phyloP scores from a whole-genome alignment of 345 rosid species.

The Ailanthus altissimus region DNA sequence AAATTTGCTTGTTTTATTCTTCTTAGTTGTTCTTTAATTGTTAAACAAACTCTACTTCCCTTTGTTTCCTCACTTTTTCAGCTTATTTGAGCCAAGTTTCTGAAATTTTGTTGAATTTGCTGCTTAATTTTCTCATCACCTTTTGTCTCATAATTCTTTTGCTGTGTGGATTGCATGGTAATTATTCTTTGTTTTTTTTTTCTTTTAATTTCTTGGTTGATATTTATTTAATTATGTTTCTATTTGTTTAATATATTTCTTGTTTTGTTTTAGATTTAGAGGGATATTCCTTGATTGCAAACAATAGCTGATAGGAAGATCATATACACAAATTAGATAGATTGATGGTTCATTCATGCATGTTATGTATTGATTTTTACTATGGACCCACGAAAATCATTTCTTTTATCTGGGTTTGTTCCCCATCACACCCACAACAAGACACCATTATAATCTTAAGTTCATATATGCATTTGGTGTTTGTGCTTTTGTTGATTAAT shows the following conservation, averaged over 20 bases:
- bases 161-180: not conserved
- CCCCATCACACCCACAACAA: conserved; percentile 16
- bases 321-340: conserved; percentile 19
- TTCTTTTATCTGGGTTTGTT: conserved; percentile 28
- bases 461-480: conserved; percentile 17
- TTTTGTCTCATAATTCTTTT: conserved; percentile 8
- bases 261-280: conserved; percentile 3
- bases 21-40: not conserved
- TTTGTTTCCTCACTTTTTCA: not conserved
- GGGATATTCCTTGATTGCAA: conserved; percentile 3
- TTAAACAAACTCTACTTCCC: not conserved
- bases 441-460: conserved; percentile 13
- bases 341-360: conserved; percentile 36
- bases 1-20: conserved; percentile 9
- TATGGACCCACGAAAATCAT: conserved; percentile 31
- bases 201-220: not conserved
- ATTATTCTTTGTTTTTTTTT: too few species aligned
- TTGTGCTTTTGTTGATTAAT: conserved; percentile 19
- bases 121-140: not conserved
- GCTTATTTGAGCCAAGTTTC: conserved; percentile 2
- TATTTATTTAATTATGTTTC: not conserved
- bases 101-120: conserved; percentile 9
- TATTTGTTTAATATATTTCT: not conserved
- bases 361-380: conserved; percentile 15
- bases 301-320: conserved; percentile 23